phyloP scores from a whole-genome alignment of 148 eudicot species.

The Beta vulgaris region DNA sequence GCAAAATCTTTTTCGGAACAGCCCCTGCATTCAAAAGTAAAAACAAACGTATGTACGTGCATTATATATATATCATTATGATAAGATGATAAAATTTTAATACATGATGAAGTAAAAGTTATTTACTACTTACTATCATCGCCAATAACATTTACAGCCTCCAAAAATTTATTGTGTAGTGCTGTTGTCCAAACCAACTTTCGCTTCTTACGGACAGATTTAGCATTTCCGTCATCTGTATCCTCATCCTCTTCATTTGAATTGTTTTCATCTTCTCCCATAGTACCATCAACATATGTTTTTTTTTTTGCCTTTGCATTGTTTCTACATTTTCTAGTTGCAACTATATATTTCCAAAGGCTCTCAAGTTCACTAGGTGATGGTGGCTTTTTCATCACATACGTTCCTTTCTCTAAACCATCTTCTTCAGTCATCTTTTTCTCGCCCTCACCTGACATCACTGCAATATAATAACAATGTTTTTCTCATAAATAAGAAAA shows the following conservation, averaged over 20 bases:
- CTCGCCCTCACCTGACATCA: slow-evolving; percentile 22
- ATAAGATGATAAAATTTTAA: too few relatives aligned
- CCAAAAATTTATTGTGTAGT: slow-evolving; percentile 22
- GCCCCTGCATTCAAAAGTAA: slow-evolving; percentile 6
- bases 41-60: too few relatives aligned
- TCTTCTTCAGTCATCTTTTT: background rate
- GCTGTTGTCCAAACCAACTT: slow-evolving; percentile 23
- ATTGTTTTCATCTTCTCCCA: background rate
- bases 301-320: background rate
- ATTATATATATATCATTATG: too few relatives aligned
- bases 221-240: too few relatives aligned
- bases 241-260: too few relatives aligned
- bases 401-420: background rate
- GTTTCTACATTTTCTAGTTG: background rate
- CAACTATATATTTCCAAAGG: slow-evolving; percentile 18
- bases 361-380: background rate
- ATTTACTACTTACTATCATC: slow-evolving; percentile 20
- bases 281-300: too few relatives aligned
- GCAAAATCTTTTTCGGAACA: slow-evolving; percentile 28
- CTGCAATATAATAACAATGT: too few relatives aligned
- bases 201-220: too few relatives aligned
- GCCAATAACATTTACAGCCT: slow-evolving; percentile 22
- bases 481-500: too few relatives aligned
- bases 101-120: too few relatives aligned
- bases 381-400: slow-evolving; percentile 25